Evolutionary conservation across 768 basidiomycete genomes (phyloP).

Genomic region (Hortiboletus flavorubellus): DNA sequence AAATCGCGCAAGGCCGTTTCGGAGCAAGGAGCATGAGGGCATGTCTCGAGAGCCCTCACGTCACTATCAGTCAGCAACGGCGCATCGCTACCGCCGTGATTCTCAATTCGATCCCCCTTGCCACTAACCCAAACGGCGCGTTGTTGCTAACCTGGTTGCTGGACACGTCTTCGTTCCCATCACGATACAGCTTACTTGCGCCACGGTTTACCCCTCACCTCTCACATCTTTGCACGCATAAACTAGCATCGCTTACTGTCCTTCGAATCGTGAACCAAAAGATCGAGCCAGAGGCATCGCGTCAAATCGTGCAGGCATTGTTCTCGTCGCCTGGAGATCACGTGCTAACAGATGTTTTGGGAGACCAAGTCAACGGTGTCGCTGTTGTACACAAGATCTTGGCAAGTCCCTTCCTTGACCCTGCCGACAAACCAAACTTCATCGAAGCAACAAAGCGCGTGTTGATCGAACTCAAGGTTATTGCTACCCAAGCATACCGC

Average conservation of each 20-base stretch:
- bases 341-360: slow-evolving; percentile 89
- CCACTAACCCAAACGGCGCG: slow-evolving; percentile 97
- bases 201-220: slow-evolving; percentile 96
- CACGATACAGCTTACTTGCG: slow-evolving; percentile 91
- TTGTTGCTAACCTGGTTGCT: slow-evolving; percentile 94
- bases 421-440: slow-evolving; percentile 60
- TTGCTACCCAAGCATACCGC: slow-evolving; percentile 92
- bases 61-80: slow-evolving; percentile 87
- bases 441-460: slow-evolving; percentile 89
- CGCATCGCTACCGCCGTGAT: slow-evolving; percentile 93
- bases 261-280: slow-evolving; percentile 96
- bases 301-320: slow-evolving; percentile 81
- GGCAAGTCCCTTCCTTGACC: slow-evolving; percentile 81
- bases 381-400: slow-evolving; percentile 91
- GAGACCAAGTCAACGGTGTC: slow-evolving; percentile 95
- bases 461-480: slow-evolving; percentile 86
- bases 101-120: slow-evolving; percentile 94
- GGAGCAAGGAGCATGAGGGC: slow-evolving; percentile 98
- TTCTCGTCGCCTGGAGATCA: slow-evolving; percentile 90
- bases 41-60: slow-evolving; percentile 87
- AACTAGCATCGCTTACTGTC: slow-evolving; percentile 92
- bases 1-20: slow-evolving; percentile 95
- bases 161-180: slow-evolving; percentile 91
- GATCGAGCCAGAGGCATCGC: slow-evolving; percentile 85
- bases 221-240: slow-evolving; percentile 96